phyloP scores from a whole-genome alignment of 371 early-diverging fungal genomes.

The Dentiscutata heterogama region DNA sequence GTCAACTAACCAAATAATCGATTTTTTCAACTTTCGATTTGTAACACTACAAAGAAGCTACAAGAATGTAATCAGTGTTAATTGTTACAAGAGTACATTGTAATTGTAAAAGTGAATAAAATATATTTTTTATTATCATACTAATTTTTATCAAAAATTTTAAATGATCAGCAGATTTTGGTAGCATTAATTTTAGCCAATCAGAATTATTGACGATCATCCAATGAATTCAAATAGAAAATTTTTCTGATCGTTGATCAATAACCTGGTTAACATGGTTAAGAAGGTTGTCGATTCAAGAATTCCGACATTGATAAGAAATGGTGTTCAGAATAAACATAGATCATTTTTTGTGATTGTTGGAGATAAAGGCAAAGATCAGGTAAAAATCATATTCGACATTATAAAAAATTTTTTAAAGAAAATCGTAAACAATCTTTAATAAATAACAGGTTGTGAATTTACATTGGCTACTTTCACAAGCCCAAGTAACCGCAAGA shows the following conservation, averaged over 20 bases:
- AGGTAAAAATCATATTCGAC: constrained; percentile 61
- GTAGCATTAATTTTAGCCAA: no score
- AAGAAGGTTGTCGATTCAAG: constrained; percentile 94
- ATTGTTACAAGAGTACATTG: no score
- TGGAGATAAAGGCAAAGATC: constrained; percentile 97
- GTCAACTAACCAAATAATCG: no score
- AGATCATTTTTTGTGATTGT: constrained; percentile 97
- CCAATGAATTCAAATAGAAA: neutral
- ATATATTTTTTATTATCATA: no score
- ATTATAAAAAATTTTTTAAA: neutral
- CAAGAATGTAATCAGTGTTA: no score
- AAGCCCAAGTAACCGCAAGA: constrained; percentile 89
- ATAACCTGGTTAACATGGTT: constrained; percentile 65
- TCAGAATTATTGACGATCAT: neutral
- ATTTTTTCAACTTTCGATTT: no score
- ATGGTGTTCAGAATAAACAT: constrained; percentile 90
- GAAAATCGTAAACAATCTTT: neutral
- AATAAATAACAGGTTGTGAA: constrained; percentile 81
- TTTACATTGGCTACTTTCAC: constrained; percentile 95
- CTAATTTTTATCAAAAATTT: no score
- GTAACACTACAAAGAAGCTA: no score
- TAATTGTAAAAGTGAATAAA: no score
- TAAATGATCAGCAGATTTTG: no score
- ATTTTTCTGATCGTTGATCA: no score
- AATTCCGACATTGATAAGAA: constrained; percentile 91